Evolutionary conservation across 179 eudicot species (phyloP), one percentile per base, ranked within the genome.

Genomic region (Patellifolia procumbens): DNA sequence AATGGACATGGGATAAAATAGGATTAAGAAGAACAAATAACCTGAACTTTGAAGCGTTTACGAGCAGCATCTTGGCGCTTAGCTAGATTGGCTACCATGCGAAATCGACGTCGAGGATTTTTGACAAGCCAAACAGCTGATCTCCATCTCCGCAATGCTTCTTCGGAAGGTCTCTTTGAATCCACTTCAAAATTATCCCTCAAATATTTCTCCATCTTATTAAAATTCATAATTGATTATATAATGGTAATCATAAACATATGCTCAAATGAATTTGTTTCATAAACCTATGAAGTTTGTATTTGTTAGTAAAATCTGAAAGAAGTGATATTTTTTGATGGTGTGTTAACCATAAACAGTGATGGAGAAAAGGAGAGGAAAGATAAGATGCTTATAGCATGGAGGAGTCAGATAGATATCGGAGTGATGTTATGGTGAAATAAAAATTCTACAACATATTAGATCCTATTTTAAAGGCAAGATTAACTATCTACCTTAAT

Each of bases 81-180:
- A 73, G 88, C 90, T 43, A 92, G 97, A 82, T 92, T 89, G 12
- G 94, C 94, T 17, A 90, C 94, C 97, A 92, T 92, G 1, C 97
- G 94, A 77, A 92, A 92, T 10, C 97, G 82, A 4, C 97, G 89
- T 17, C 92, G 86, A 13, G 94, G 97, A 80, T 92, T 92, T 77
- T 92, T 92, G 74, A 90, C 97, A 46, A 92, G 82, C 85, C 94
- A 84, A 26, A 83, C 92, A 8, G 97, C 87, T 0, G 86, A 84
- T 84, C 97, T 77, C 97, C 97, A 92, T 87, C 89, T 60, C 75
- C 62, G 51, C 20, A 92, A 42, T 1, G 90, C 89, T 68, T 92
- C 94, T 53, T 90, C 91, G 0, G 97, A 83, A 7, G 97, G 88
- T 67, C 89, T 78, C 81, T 92, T 92, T 0, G 87, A 72, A 12